Evolutionary conservation across 2,329 filamentous ascomycete species (phyloP), one percentile per base, ranked within the genome.

Genomic region (Paracoccidioides lutzii): DNA sequence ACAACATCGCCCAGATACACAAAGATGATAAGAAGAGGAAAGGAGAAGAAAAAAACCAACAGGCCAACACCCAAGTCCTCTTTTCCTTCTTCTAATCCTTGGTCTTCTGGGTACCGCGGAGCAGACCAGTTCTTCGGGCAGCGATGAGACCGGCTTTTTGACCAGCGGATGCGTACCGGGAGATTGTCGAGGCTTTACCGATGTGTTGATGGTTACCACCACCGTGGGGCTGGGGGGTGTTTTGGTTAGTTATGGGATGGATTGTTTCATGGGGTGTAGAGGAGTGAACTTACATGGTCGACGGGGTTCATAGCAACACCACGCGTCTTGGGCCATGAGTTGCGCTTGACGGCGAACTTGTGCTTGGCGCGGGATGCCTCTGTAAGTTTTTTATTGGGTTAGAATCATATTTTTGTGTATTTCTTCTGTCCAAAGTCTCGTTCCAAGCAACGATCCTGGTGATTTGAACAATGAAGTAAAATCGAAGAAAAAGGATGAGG

Each of bases 251-350:
- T 4, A 14, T 28, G n/a, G 9, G n/a, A 30, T 28, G 14, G 14
- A 7, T 12, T n/a, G 14, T 10, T 12, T 30, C 38, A 5, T 37
- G 6, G 14, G 32, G 15, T 32, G 33, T 41, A 7, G 32, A 35
- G 3, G 32, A 12, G 14, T 37, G 52, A 62, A 65, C 78, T 74
- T 79, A 80, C 77, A 84, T 98, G 93, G 81, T 98, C 93, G 73
- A 98, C 93, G 71, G 93, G 93, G 82, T 98, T 98, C 93, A 98
- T 98, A 79, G 93, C 93, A 86, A 98, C 93, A 96, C 93, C 93
- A 93, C 93, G 91, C 83, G 93, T 98, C 88, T 95, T 96, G 80
- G 93, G 93, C 93, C 93, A 98, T 75, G 85, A 91, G 89, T 98
- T 97, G 76, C 93, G 90, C 90, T 98, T 98, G 81, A 96, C 94